Conservation (phyloP, 306 rosid species). For the Styphnolobium japonicum region DNA sequence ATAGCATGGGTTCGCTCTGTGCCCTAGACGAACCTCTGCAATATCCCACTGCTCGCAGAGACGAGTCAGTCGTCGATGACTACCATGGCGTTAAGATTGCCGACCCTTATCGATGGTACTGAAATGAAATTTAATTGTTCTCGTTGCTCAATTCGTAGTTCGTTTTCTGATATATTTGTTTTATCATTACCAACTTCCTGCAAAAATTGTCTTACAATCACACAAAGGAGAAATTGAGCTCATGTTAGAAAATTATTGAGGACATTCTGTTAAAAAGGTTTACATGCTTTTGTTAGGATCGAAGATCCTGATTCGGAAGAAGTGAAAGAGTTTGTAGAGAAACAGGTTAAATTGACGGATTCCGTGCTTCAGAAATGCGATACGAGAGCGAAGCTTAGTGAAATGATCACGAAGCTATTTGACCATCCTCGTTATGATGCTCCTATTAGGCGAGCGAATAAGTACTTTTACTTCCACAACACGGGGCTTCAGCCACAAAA, state of each 20-base stretch:
- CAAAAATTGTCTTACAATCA: background rate
- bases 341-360: constrained; percentile 72
- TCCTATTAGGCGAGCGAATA: constrained; percentile 64
- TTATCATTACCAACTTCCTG: background rate
- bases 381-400: constrained; percentile 61
- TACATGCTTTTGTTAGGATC: constrained; percentile 46
- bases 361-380: constrained; percentile 70
- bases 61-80: constrained; percentile 72
- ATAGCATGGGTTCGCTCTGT: constrained; percentile 45
- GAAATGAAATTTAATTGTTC: background rate
- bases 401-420: constrained; percentile 64
- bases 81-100: constrained; percentile 71
- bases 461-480: constrained; percentile 81
- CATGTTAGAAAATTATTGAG: background rate
- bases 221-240: background rate
- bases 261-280: background rate
- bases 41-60: constrained; percentile 70
- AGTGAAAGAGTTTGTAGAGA: constrained; percentile 74
- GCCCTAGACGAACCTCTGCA: constrained; percentile 37
- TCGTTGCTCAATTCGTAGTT: background rate
- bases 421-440: constrained; percentile 85
- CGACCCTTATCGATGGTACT: constrained; percentile 90
- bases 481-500: constrained; percentile 84
- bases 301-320: constrained; percentile 94
- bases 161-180: background rate